Evolutionary conservation across 2,329 filamentous ascomycete species (phyloP).

Genomic region (Microdochium bolleyi): DNA sequence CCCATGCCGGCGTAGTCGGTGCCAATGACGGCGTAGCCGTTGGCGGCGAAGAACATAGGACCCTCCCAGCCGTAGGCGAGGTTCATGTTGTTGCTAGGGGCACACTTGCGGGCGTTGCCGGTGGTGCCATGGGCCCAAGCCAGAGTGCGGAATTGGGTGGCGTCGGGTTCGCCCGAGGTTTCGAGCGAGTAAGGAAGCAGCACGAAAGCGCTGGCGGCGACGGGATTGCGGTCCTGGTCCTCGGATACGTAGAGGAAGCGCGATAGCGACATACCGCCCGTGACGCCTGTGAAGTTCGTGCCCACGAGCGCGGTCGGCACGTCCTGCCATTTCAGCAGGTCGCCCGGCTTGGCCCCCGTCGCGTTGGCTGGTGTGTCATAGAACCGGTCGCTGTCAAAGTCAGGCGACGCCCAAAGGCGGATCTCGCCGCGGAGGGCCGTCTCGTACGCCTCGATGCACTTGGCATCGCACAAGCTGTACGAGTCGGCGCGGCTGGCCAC

Average conservation of each 20-base stretch:
- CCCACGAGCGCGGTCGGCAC: constrained; percentile 2
- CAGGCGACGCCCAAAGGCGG: constrained; percentile 2
- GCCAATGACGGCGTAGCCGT: neutral
- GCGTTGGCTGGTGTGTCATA: constrained; percentile 7
- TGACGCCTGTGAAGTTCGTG: constrained; percentile 7
- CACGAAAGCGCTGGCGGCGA: constrained; percentile 8
- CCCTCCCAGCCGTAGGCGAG: constrained; percentile 13
- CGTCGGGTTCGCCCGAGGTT: neutral
- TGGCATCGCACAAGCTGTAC: constrained; percentile 1
- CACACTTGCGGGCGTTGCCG: constrained; percentile 10
- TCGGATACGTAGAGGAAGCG: constrained; percentile 10
- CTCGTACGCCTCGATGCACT: constrained; percentile 3
- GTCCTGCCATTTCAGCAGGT: constrained; percentile 9
- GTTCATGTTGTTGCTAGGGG: constrained; percentile 12
- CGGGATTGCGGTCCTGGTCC: constrained; percentile 7
- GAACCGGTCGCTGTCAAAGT: constrained; percentile 4
- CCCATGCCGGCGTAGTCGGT: neutral
- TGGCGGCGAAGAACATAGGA: constrained; percentile 8
- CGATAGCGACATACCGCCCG: constrained; percentile 5
- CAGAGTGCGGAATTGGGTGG: constrained; percentile 3
- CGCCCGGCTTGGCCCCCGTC: constrained; percentile 5
- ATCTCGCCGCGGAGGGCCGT: constrained; percentile 1
- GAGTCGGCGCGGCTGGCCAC: neutral
- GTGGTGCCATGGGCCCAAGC: constrained; percentile 17
- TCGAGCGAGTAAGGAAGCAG: constrained; percentile 5